phyloP scores from a whole-genome alignment of 2,329 filamentous ascomycete genomes.

The Meredithiella fracta region DNA sequence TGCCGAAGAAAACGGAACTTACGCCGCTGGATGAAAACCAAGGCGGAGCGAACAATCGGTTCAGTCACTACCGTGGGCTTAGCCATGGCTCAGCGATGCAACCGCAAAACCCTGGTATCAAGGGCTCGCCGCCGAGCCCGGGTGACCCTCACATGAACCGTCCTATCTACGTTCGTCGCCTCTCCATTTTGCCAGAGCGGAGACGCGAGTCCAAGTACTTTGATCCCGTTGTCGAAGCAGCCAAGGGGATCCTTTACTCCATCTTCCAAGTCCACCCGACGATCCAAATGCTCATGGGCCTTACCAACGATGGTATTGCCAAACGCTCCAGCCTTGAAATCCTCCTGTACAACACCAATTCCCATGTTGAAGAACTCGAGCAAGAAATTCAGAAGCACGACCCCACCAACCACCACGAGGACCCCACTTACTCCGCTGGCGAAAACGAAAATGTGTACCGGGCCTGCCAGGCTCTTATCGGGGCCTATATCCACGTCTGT shows the following conservation, averaged over 20 bases:
- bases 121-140: constrained; percentile 38
- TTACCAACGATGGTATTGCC: constrained; percentile 42
- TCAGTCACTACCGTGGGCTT: constrained; percentile 49
- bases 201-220: constrained; percentile 43
- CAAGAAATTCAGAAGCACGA: constrained; percentile 48
- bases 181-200: constrained; percentile 47
- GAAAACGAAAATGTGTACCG: constrained; percentile 49
- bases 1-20: constrained; percentile 45
- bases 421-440: constrained; percentile 24
- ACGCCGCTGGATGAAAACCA: constrained; percentile 47
- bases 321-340: constrained; percentile 49
- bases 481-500: constrained; percentile 49
- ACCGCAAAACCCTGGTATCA: constrained; percentile 25
- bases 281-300: constrained; percentile 47
- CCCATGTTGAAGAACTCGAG: constrained; percentile 48
- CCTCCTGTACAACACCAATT: constrained; percentile 51
- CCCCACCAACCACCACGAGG: constrained; percentile 22
- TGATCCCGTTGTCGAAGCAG: constrained; percentile 46
- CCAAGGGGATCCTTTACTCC: constrained; percentile 50
- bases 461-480: constrained; percentile 45
- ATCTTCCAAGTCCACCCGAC: constrained; percentile 52
- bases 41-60: constrained; percentile 38
- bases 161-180: constrained; percentile 45
- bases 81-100: constrained; percentile 56
- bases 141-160: constrained; percentile 40